Evolutionary conservation across 495 filamentous ascomycete species (phyloP).

Genomic region (Neurospora tetrasperma): DNA sequence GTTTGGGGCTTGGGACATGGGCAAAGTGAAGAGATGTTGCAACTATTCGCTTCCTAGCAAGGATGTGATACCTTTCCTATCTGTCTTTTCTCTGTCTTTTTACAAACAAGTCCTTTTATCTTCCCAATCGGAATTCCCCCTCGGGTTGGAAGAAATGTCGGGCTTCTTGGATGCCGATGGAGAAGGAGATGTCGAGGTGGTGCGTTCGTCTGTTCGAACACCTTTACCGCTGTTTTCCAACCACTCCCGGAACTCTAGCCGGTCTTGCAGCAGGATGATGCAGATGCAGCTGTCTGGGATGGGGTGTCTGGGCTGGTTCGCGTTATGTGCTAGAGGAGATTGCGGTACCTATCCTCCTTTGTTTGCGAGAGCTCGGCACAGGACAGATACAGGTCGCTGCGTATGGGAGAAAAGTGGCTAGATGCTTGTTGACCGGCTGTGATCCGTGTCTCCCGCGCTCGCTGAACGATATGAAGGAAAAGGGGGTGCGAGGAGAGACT

Average conservation of each 20-base stretch:
- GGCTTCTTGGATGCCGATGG: not conserved
- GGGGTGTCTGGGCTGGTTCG: not conserved
- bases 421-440: conserved; percentile 1
- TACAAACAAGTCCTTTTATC: not conserved
- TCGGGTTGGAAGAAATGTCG: not conserved
- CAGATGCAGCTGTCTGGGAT: not conserved
- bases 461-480: not conserved
- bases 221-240: not conserved
- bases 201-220: not conserved
- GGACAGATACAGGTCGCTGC: not conserved
- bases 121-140: not conserved
- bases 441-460: not conserved
- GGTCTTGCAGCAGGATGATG: not conserved
- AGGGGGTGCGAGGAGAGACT: not conserved
- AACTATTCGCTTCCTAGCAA: not conserved
- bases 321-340: not conserved
- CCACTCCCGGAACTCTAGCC: not conserved
- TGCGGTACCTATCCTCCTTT: not conserved
- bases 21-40: not conserved
- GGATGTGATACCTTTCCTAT: not conserved
- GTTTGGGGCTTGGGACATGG: not conserved
- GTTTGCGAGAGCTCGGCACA: not conserved
- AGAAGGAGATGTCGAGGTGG: not conserved
- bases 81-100: not conserved
- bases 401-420: not conserved